Percentiles rank a stretch among this genome's conserved stretches.
phyloP scores from a whole-genome alignment of 2,329 filamentous ascomycete species.

The Sporothrix curviconia region DNA sequence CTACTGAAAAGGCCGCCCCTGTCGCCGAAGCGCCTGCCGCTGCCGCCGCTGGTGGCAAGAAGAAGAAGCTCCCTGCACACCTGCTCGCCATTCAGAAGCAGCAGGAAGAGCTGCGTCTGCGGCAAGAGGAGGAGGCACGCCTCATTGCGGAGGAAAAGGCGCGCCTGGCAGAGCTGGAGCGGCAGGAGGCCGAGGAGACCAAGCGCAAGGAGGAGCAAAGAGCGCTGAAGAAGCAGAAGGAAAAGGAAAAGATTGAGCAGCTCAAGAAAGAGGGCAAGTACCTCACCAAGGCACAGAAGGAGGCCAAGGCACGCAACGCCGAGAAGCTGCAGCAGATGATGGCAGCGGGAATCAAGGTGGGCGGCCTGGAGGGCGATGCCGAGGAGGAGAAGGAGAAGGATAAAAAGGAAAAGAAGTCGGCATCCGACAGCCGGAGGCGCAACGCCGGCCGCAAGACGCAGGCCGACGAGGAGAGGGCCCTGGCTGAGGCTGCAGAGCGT shows the following conservation, averaged over 20 bases:
- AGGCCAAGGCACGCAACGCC: constrained; percentile 73
- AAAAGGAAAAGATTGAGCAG: constrained; percentile 80
- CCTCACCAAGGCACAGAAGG: constrained; percentile 77
- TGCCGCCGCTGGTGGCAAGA: constrained; percentile 47
- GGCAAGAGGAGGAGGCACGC: constrained; percentile 57
- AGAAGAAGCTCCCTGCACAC: constrained; percentile 83
- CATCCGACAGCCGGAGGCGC: constrained; percentile 61
- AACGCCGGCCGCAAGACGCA: constrained; percentile 55
- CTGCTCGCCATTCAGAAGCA: constrained; percentile 71
- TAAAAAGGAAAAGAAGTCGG: constrained; percentile 63
- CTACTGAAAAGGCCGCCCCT: not conserved
- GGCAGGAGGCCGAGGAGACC: constrained; percentile 57
- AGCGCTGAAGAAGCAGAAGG: constrained; percentile 73
- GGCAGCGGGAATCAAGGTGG: constrained; percentile 67
- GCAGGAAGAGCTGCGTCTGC: constrained; percentile 66
- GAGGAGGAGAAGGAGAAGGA: constrained; percentile 69
- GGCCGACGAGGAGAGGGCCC: constrained; percentile 69
- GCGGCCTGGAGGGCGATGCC: constrained; percentile 46
- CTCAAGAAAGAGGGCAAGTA: constrained; percentile 84
- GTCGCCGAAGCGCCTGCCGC: not conserved
- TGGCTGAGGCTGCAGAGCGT: constrained; percentile 72
- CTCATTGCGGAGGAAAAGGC: constrained; percentile 57
- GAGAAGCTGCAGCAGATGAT: constrained; percentile 80
- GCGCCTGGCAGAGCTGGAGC: constrained; percentile 59
- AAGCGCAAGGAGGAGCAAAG: constrained; percentile 67